Evolutionary conservation across 176 grass and related monocot genomes (phyloP).

Genomic region (Oropetium thomaeum): DNA sequence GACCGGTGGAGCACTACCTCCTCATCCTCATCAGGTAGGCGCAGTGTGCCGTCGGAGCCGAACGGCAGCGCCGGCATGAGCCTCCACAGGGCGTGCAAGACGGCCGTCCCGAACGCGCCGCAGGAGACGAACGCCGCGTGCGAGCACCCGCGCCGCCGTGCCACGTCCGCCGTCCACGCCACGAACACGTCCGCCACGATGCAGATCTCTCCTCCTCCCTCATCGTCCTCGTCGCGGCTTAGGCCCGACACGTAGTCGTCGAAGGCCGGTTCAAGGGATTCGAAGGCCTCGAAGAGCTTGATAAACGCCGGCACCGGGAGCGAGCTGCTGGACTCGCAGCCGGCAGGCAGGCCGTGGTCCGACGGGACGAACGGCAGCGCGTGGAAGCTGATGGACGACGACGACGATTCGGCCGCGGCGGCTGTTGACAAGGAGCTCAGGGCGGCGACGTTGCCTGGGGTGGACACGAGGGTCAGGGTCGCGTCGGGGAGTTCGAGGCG

Average conservation of each 20-base stretch:
- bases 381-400: neutral
- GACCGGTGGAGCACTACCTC: neutral
- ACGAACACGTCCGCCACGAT: slow-evolving; percentile 35
- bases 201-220: neutral
- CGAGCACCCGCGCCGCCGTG: slow-evolving; percentile 20
- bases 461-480: slow-evolving; percentile 34
- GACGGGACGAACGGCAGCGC: slow-evolving; percentile 26
- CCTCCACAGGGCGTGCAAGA: slow-evolving; percentile 2
- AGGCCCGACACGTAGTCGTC: slow-evolving; percentile 23
- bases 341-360: slow-evolving; percentile 30
- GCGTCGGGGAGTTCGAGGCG: neutral
- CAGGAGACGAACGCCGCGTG: slow-evolving; percentile 27
- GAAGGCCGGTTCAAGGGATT: slow-evolving; percentile 22
- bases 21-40: neutral
- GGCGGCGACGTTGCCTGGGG: slow-evolving; percentile 2
- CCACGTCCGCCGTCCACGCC: slow-evolving; percentile 30
- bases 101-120: slow-evolving; percentile 34
- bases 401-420: neutral
- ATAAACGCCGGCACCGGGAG: slow-evolving; percentile 3
- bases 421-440: neutral
- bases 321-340: slow-evolving; percentile 6
- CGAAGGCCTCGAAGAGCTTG: slow-evolving; percentile 5
- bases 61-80: neutral
- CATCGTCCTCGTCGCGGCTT: neutral
- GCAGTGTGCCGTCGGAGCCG: neutral